Conservation (phyloP, 768 basidiomycete species). For the Trametes meyenii region DNA sequence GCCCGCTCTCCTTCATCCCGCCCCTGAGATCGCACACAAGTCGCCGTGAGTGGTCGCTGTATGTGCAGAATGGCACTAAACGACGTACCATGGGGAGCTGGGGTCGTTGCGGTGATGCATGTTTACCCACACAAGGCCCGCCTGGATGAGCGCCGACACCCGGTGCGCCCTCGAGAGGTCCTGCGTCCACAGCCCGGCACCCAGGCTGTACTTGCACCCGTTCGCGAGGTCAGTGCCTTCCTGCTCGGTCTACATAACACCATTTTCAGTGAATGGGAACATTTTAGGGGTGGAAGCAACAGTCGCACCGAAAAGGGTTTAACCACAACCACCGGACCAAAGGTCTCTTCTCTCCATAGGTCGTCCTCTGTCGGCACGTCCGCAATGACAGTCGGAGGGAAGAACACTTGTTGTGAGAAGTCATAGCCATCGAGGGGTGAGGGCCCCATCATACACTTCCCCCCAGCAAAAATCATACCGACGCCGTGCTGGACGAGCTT, state of each 20-base stretch:
- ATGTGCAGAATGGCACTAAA: neutral
- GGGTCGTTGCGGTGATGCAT: slow-evolving; percentile 91
- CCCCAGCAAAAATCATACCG: slow-evolving; percentile 61
- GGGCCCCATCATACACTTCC: slow-evolving; percentile 59
- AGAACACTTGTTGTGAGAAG: slow-evolving; percentile 74
- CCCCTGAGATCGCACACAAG: slow-evolving; percentile 51
- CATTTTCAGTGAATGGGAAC: slow-evolving; percentile 22
- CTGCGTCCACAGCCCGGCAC: slow-evolving; percentile 80
- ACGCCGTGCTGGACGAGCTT: slow-evolving; percentile 49
- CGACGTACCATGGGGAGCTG: slow-evolving; percentile 77
- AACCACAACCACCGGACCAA: slow-evolving; percentile 82
- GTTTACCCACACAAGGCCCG: slow-evolving; percentile 87
- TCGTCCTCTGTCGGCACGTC: slow-evolving; percentile 59
- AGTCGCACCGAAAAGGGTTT: slow-evolving; percentile 51
- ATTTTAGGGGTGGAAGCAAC: neutral
- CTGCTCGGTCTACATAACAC: slow-evolving; percentile 46
- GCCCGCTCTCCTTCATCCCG: slow-evolving; percentile 88
- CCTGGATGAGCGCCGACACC: slow-evolving; percentile 66
- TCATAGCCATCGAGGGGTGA: slow-evolving; percentile 73
- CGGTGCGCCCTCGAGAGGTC: slow-evolving; percentile 77
- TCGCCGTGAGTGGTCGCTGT: neutral
- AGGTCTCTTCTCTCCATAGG: slow-evolving; percentile 83
- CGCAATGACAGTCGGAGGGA: slow-evolving; percentile 75
- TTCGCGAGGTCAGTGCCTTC: slow-evolving; percentile 76
- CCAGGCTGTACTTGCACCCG: slow-evolving; percentile 76